A percentile compares a stretch with the other conserved stretches of the same genome.
phyloP scores from a whole-genome alignment of 495 filamentous ascomycete species.

The Aeminium ludgeri region DNA sequence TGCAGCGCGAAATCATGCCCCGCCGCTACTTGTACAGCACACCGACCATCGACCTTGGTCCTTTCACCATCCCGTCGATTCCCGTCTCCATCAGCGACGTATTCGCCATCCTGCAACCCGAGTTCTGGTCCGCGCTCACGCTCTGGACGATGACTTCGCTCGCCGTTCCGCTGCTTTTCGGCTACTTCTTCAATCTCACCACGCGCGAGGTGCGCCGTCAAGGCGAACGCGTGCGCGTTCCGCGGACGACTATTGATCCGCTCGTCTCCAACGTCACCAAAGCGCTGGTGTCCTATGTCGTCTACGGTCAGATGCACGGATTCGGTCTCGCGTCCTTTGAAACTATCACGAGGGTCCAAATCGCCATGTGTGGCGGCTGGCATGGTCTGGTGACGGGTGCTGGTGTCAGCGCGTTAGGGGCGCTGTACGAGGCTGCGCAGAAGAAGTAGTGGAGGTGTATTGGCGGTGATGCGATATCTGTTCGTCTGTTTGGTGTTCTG shows the following conservation, averaged over 20 bases:
- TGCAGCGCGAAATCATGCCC: constrained; percentile 47
- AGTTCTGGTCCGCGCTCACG: constrained; percentile 68
- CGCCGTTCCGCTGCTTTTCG: constrained; percentile 47
- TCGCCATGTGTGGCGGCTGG: constrained; percentile 53
- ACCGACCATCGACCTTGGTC: constrained; percentile 20
- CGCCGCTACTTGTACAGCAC: constrained; percentile 50
- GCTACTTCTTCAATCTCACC: constrained; percentile 80
- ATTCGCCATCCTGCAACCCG: constrained; percentile 55
- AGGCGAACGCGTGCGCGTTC: constrained; percentile 16
- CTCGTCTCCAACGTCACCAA: constrained; percentile 78
- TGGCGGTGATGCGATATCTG: background rate
- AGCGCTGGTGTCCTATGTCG: constrained; percentile 58
- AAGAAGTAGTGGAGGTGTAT: constrained; percentile 36
- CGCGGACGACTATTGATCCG: constrained; percentile 51
- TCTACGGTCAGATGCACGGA: constrained; percentile 33
- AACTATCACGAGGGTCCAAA: constrained; percentile 44
- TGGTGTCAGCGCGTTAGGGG: constrained; percentile 49
- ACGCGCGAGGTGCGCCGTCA: constrained; percentile 24
- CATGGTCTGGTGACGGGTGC: constrained; percentile 53
- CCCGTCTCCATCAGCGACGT: constrained; percentile 59
- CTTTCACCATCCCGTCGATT: constrained; percentile 30
- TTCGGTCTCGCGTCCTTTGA: constrained; percentile 43
- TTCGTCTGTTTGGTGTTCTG: too few relatives aligned
- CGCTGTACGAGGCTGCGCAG: constrained; percentile 71
- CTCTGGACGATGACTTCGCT: constrained; percentile 63